Percentiles rank a stretch among this genome's conserved stretches.
phyloP scores from a whole-genome alignment of 805 yeast genomes.

The Yarrowia sp. region DNA sequence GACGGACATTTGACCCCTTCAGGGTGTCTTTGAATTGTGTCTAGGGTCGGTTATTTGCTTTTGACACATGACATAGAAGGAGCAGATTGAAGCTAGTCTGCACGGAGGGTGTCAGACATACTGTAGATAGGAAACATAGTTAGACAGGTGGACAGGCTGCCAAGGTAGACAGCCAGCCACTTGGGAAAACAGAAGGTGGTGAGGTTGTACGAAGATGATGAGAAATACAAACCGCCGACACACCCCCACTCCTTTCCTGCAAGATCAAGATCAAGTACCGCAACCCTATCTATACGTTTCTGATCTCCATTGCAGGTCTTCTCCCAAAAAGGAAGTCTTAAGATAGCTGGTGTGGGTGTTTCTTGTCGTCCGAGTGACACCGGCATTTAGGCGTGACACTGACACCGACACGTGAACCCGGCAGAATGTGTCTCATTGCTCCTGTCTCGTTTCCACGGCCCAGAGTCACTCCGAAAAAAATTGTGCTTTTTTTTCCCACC shows the following conservation, averaged over 20 bases:
- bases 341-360: too few species aligned
- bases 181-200: too few species aligned
- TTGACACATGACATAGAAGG: slow-evolving; percentile 22
- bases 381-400: not conserved
- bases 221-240: too few species aligned
- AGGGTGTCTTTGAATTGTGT: slow-evolving; percentile 1
- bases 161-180: not conserved
- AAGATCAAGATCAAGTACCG: slow-evolving; percentile 33
- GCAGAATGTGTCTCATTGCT: not conserved
- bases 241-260: slow-evolving; percentile 1
- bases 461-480: too few species aligned
- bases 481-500: not conserved
- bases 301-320: slow-evolving; percentile 8
- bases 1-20: slow-evolving; percentile 11
- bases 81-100: not conserved
- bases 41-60: not conserved
- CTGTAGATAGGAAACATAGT: too few species aligned
- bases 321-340: not conserved
- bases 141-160: too few species aligned
- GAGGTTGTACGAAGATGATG: too few species aligned
- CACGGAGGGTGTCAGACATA: too few species aligned
- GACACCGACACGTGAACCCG: slow-evolving; percentile 5
- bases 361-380: too few species aligned
- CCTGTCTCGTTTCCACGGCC: too few species aligned
- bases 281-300: slow-evolving; percentile 21